Base-by-base conservation (phyloP, 2,329 filamentous ascomycete species). In the Hymenoscyphus salicellus region DNA sequence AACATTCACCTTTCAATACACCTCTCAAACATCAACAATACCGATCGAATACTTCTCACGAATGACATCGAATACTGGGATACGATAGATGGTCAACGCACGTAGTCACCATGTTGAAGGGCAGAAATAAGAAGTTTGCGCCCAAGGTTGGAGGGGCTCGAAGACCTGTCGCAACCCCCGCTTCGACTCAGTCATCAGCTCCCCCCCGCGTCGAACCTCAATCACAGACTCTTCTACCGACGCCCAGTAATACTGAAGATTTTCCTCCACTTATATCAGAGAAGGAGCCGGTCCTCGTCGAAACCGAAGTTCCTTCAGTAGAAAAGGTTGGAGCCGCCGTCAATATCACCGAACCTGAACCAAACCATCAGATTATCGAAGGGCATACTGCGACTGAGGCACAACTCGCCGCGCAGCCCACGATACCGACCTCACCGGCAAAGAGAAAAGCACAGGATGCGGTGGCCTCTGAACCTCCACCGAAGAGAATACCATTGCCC, bases 101-200 rank as follows among this genome's bases (percentile, higher is more conserved):
- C 10, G 23, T 14, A 49, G 46, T 20, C 65, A 63, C 36, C 58
- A 73, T 73, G 71, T 66, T 72, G 66, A 72, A 77, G 90, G 90
- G 79, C 90, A 91, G 78, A 80, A 82, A 71, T 78, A 74, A 72
- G 58, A 61, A 61, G 2, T 91, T 92, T 79, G 69, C 67, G 17
- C 70, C 70, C 1, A 90, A 90, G 75, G 89, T 89, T 55, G 84
- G 85, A 69, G 85, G 84, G 36, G 75, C 82, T 69, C 84, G 87
- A 64, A 70, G 68, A 73, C 81, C 83, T 65, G 79, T 82, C 66
- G 79, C 80, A 68, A 78, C 79, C 63, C 75, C 79, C 65, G 72
- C 75, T 64, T 73, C 77, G 64, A 73, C 73, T 63, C 74, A 75
- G 58, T 72, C 79, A 55, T 75, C 79, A 36, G 68, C 77, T 52